Percentiles rank a stretch among this genome's conserved stretches.
Evolutionary conservation across 2,329 filamentous ascomycete species (phyloP).

Genomic region (Plenodomus biglobosus): DNA sequence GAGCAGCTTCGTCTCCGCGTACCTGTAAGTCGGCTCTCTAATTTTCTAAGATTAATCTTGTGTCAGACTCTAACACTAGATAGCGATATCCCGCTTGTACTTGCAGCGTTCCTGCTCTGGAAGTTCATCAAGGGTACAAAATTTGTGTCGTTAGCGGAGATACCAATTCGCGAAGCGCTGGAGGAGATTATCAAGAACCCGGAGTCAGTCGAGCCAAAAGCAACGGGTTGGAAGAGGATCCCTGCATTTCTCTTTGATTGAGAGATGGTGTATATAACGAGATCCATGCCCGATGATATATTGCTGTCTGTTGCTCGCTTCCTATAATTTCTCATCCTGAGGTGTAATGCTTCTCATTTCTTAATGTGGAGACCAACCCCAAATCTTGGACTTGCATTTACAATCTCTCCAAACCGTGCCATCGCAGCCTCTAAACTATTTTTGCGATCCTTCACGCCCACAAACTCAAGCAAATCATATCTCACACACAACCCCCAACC

Average conservation of each 20-base stretch:
- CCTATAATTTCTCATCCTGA: too few relatives aligned
- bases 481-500: too few relatives aligned
- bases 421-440: too few relatives aligned
- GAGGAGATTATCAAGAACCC: slow-evolving; percentile 22
- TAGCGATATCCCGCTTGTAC: slow-evolving; percentile 43
- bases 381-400: too few relatives aligned
- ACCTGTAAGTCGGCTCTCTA: slow-evolving; percentile 21
- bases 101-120: slow-evolving; percentile 61
- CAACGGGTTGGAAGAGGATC: slow-evolving; percentile 15
- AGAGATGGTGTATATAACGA: too few relatives aligned
- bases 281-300: too few relatives aligned
- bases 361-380: too few relatives aligned
- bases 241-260: slow-evolving; percentile 14
- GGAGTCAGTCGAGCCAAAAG: slow-evolving; percentile 20
- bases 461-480: too few relatives aligned
- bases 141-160: slow-evolving; percentile 31
- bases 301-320: too few relatives aligned
- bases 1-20: slow-evolving; percentile 38
- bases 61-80: slow-evolving; percentile 20
- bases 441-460: too few relatives aligned
- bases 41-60: neutral
- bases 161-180: slow-evolving; percentile 27
- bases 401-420: too few relatives aligned
- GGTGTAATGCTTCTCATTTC: too few relatives aligned
- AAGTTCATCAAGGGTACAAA: slow-evolving; percentile 66